Evolutionary conservation across 106 monocot genomes (phyloP).

Genomic region (Dendrobium huoshanense): DNA sequence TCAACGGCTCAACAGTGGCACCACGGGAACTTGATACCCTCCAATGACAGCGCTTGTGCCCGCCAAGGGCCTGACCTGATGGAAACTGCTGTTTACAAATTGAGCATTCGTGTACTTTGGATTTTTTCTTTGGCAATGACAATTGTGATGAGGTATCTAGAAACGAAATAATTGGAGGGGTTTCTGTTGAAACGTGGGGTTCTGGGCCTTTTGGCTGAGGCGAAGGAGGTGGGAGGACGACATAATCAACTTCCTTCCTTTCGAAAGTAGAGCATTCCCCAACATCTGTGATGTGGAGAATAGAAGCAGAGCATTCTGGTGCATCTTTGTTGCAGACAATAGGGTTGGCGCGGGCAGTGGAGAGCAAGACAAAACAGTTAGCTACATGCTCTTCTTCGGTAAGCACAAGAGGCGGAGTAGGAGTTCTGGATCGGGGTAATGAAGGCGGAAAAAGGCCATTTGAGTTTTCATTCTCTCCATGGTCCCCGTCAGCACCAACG

Average conservation of each 20-base stretch:
- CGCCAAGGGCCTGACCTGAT: conserved; percentile 69
- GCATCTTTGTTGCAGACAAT: conserved; percentile 13
- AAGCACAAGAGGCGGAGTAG: background rate
- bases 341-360: conserved; percentile 20
- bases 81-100: conserved; percentile 62
- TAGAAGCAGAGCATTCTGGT: conserved; percentile 54
- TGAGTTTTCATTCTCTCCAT: background rate
- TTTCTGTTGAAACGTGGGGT: no score
- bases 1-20: background rate
- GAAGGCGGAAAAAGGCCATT: background rate
- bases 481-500: background rate
- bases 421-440: background rate
- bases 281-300: no score
- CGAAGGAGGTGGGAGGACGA: background rate
- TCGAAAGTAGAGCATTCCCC: no score
- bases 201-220: no score
- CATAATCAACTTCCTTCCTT: conserved; percentile 34
- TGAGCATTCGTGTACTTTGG: conserved; percentile 67
- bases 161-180: no score
- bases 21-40: conserved; percentile 18
- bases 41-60: conserved; percentile 70
- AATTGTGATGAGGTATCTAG: background rate
- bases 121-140: conserved; percentile 34
- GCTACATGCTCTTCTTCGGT: conserved; percentile 75
- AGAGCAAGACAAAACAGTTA: conserved; percentile 64